Evolutionary conservation across 148 eudicot genomes (phyloP), one percentile per base, ranked within the genome.

Genomic region (Vaccinium macrocarpon): DNA sequence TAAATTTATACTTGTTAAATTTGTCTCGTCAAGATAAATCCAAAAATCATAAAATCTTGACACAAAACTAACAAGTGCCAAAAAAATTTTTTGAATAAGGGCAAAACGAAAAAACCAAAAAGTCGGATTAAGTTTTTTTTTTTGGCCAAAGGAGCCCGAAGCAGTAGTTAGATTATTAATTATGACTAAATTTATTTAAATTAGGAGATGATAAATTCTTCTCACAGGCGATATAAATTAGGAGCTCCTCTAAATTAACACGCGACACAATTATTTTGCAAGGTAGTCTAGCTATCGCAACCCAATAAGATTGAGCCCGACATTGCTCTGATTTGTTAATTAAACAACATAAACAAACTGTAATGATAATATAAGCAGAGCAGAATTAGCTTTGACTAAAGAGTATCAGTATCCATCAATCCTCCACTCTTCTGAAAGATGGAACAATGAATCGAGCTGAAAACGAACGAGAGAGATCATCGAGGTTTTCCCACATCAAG

Each of bases 371-470:
- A 42, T 42, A 25, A 42, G 42, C 16, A 74, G n/a, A 2, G 13
- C 4, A 29, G 25, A 32, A 35, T 35, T 35, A 70, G 46, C 46
- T 42, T 42, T 42, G 46, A 42, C 46, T 42, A 42, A 42, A 42
- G 6, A 42, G 49, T 4, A 52, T 23, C 16, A 8, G 19, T 23
- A 74, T 12, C 73, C 21, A 38, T 75, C 46, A 61, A 76, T n/a
- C 35, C 53, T 78, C 10, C 55, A 16, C 6, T 10, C 38, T 73
- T 50, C 38, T 89, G 73, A 61, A 88, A 85, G 79, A 82, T 0
- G 93, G 87, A 57, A 90, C 88, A 19, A 91, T 91, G 42, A 91
- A 93, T 10, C 94, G 91, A 70, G 94, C 91, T 1, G 97, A 93
- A 46, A 93, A 93, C 0, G 97, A 91, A 59, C 92, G 79, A 48